Base-by-base conservation (phyloP, 2,329 filamentous ascomycete species). In the Lachnellula arida region DNA sequence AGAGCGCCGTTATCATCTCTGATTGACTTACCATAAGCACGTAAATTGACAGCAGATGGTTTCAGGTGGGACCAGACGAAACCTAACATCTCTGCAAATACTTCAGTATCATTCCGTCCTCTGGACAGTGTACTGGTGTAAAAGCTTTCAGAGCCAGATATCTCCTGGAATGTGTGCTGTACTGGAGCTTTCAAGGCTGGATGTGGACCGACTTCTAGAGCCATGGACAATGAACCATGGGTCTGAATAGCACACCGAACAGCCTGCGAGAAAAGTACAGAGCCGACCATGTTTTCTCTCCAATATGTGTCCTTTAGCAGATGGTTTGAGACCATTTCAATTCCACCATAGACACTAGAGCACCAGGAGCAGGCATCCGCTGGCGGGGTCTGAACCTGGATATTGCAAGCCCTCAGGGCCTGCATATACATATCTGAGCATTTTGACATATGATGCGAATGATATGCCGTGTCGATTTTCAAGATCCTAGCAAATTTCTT, bases 231-330 rank as follows among this genome's bases (percentile, higher is more conserved):
- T 11, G 39, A 42, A 7, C 48, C 49, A 4, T 50, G 28, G n/a
- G 54, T 40, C 12, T 49, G 22, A 46, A 62, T 47, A 4, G 62
- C 54, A 19, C 4, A 8, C 28, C 52, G 49, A 4, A 79, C 56
- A 0, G 76, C 76, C 5, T 67, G 61, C 8, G 70, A 61, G 56
- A 77, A 81, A 5, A 72, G 65, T 8, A 81, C 78, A 1, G 72
- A 55, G 2, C 63, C 61, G 0, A 65, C 53, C 62, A 81, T 65
- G 51, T 81, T 81, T 2, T 69, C 62, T 11, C 49, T 50, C 64
- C 64, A 67, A 42, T 67, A 67, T 9, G n/a, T 12, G 2, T 43
- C 59, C 2, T 35, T 48, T 14, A 65, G 46, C 25, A 52, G 44
- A 37, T 57, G 55, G 19, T 42, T 5, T 2, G 23, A 32, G 5